Base-by-base conservation (phyloP, 768 basidiomycete species). In the Mycena haematopus region DNA sequence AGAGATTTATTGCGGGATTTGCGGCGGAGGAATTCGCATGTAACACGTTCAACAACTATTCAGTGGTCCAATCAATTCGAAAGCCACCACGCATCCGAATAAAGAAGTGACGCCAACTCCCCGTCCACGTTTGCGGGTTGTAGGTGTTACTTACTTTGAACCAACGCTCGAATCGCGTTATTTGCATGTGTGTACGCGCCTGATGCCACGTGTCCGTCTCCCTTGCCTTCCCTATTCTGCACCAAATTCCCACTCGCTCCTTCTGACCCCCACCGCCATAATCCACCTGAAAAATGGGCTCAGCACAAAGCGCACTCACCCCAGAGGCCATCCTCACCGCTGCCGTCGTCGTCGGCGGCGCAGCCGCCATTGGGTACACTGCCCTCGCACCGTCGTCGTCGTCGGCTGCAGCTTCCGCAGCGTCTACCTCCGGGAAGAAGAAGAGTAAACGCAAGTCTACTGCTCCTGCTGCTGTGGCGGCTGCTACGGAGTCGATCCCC, bases 311-410 rank as follows among this genome's bases (percentile, higher is more conserved):
- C 58, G 57, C 58, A 17, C 2, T 46, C n/a, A 45, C 49, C 27
- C 21, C 51, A 25, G 64, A 65, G 21, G 42, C 35, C 6, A 50
- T 33, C 10, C 22, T 65, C 42, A 52, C 59, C 24, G 59, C 25
- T 8, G 59, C 45, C n/a, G 49, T 54, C 25, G 54, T 65, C 54
- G 64, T 57, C 25, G 64, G 40, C 55, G 59, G 58, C 42, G 64
- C 60, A 11, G 60, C 40, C 14, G 52, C 56, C 1, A 4, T 62
- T 14, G 64, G 55, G 8, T 65, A 65, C 29, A 14, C 55, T 9
- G 22, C 55, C 2, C 29, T 61, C 22, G 13, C 40, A 0, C 40
- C 58, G 6, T 35, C 52, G 3, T 19, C 47, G 0, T 42, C 54
- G 14, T 22, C 25, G 14, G 36, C 54, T 1, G 29, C 29, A 14